Conservation (phyloP, 768 basidiomycete genomes). For the Xerocomus brunneocitrinus region DNA sequence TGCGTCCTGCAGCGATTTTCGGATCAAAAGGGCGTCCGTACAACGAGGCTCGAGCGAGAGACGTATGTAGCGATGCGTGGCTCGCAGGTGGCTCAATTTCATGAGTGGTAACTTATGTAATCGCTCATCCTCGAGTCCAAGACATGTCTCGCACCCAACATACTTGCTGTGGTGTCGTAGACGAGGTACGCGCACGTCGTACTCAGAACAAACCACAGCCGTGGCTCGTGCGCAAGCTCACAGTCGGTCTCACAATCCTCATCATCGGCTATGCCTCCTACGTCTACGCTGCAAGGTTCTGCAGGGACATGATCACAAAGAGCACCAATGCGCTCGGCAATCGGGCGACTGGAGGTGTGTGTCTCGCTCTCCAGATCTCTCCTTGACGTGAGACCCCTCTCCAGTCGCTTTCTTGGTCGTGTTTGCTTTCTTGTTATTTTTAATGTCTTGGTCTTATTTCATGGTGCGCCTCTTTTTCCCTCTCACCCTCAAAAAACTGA, state of each 20-base stretch:
- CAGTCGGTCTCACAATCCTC: constrained; percentile 53
- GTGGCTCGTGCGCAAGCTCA: constrained; percentile 70
- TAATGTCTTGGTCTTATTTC: constrained; percentile 76
- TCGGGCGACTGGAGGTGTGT: constrained; percentile 64
- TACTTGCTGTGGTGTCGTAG: constrained; percentile 48
- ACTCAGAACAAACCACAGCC: constrained; percentile 53
- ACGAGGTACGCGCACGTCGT: constrained; percentile 43
- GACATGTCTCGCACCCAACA: constrained; percentile 15
- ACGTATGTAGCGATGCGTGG: constrained; percentile 24
- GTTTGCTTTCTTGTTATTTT: constrained; percentile 58
- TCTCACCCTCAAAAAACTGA: neutral
- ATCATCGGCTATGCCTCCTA: constrained; percentile 68
- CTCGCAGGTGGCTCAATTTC: neutral
- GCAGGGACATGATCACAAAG: constrained; percentile 62
- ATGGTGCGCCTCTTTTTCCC: constrained; percentile 45
- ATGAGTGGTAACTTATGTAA: constrained; percentile 13
- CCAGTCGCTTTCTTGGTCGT: constrained; percentile 65
- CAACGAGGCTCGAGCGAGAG: constrained; percentile 23
- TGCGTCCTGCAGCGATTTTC: constrained; percentile 54
- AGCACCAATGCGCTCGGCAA: constrained; percentile 42
- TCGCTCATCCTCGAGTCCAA: too few species aligned
- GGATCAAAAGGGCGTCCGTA: constrained; percentile 41
- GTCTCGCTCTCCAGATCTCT: neutral
- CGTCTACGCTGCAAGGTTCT: constrained; percentile 73
- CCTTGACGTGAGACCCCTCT: constrained; percentile 3